phyloP scores from a whole-genome alignment of 1,139 yeast species.

The Saccharomycopsis phalli region DNA sequence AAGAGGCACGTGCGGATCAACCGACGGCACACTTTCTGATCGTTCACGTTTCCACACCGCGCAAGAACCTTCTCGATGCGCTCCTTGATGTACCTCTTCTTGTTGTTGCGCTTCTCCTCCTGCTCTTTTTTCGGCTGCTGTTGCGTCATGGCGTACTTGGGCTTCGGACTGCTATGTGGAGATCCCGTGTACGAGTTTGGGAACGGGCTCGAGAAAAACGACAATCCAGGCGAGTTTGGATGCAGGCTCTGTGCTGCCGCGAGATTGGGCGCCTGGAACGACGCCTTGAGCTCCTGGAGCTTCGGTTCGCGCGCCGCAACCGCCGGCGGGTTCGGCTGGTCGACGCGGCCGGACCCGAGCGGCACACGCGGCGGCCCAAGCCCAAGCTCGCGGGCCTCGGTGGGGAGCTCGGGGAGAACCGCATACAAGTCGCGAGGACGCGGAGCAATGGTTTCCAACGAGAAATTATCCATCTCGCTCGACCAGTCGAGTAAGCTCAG shows the following conservation, averaged over 20 bases:
- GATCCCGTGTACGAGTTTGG: neutral
- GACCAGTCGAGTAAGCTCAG: constrained; percentile 3
- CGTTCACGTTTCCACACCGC: constrained; percentile 22
- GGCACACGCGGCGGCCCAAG: too few relatives aligned
- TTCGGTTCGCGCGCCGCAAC: neutral
- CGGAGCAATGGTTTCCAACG: constrained; percentile 3
- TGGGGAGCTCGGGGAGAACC: neutral
- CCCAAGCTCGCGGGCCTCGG: neutral
- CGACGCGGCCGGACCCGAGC: too few relatives aligned
- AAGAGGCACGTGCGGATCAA: constrained; percentile 43
- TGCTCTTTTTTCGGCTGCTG: neutral
- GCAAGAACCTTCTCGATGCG: constrained; percentile 6
- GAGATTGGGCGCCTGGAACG: neutral
- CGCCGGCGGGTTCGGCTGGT: neutral
- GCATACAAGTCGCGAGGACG: neutral
- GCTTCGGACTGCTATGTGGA: neutral
- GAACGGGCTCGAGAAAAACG: neutral
- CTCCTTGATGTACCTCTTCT: constrained; percentile 10
- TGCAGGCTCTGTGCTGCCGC: neutral
- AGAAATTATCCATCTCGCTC: neutral
- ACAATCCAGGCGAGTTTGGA: neutral
- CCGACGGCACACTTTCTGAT: constrained; percentile 34
- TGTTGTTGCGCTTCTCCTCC: constrained; percentile 2
- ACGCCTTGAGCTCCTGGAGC: neutral
- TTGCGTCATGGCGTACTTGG: neutral